These are phyloP conservation scores for Taiozyma sp. DNA, from an alignment of 1,139 yeast species.

Conservation along the genomic window DNA sequence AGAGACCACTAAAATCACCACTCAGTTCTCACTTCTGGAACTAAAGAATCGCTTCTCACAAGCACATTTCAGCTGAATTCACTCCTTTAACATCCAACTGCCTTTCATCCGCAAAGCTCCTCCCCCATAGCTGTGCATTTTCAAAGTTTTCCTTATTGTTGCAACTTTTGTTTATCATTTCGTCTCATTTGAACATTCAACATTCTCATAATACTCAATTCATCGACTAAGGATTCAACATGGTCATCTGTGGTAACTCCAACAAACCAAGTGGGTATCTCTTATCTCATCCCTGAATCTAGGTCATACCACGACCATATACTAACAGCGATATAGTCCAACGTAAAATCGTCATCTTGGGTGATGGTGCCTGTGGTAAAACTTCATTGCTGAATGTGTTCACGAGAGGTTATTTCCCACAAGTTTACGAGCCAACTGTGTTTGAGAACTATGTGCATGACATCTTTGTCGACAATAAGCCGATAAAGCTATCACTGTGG, in stretches of 20 bases:
- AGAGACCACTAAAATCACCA: no score
- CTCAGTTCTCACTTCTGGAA: not conserved
- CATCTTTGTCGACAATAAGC: constrained; percentile 91
- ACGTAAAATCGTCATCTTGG: constrained; percentile 91
- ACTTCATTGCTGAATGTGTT: constrained; percentile 92
- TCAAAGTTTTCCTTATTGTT: not conserved
- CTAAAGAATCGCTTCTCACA: not conserved
- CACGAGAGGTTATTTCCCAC: constrained; percentile 97
- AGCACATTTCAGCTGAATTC: not conserved
- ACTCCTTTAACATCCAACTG: not conserved
- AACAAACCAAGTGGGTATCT: constrained; percentile 53
- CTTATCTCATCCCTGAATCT: constrained; percentile 4
- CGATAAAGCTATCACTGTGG: constrained; percentile 91
- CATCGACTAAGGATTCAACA: constrained; percentile 20
- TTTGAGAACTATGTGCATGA: constrained; percentile 98
- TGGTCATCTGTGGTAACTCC: constrained; percentile 70
- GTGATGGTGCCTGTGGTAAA: constrained; percentile 97
- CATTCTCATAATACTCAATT: not conserved
- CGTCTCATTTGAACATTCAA: not conserved
- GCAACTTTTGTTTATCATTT: not conserved
- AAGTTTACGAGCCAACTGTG: constrained; percentile 97
- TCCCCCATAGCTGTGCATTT: not conserved
- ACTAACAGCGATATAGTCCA: constrained; percentile 29
- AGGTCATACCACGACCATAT: constrained; percentile 28
- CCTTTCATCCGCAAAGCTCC: not conserved